Percentiles rank a stretch among this genome's conserved stretches.
Evolutionary conservation across 148 eudicot genomes (phyloP).

Genomic region (Amaranthus palmeri): DNA sequence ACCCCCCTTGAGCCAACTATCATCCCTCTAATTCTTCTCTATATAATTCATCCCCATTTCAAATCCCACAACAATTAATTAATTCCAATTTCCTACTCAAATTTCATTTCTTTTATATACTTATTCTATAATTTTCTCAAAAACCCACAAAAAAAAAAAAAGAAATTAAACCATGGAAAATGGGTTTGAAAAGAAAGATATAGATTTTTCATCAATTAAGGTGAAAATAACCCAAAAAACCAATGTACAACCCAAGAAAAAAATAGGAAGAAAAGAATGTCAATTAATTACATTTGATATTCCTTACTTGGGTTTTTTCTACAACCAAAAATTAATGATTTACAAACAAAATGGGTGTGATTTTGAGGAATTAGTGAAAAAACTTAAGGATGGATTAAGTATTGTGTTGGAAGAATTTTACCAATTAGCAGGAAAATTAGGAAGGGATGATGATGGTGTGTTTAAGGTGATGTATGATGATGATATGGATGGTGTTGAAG

Average conservation of each 20-base stretch:
- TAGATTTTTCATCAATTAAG: slow-evolving; percentile 22
- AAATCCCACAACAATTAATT: background rate
- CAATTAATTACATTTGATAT: slow-evolving; percentile 87
- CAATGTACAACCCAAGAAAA: slow-evolving; percentile 62
- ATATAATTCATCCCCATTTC: slow-evolving; percentile 18
- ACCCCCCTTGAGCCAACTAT: slow-evolving; percentile 26
- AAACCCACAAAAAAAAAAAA: slow-evolving; percentile 24
- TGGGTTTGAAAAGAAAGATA: background rate
- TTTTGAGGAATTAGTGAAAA: slow-evolving; percentile 46
- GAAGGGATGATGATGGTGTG: slow-evolving; percentile 77
- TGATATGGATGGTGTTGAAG: slow-evolving; percentile 76
- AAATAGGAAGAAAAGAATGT: slow-evolving; percentile 61
- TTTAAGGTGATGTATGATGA: slow-evolving; percentile 85
- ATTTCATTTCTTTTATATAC: background rate
- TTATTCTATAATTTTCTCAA: background rate
- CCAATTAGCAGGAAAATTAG: slow-evolving; percentile 76
- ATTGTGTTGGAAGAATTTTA: slow-evolving; percentile 71
- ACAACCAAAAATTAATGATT: slow-evolving; percentile 78
- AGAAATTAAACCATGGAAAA: slow-evolving; percentile 15
- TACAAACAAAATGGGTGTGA: slow-evolving; percentile 47
- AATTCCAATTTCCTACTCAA: background rate
- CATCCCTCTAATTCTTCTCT: slow-evolving; percentile 9
- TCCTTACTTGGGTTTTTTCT: slow-evolving; percentile 82
- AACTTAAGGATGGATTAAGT: slow-evolving; percentile 59
- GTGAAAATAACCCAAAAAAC: slow-evolving; percentile 47